Evolutionary conservation across 176 grass and related monocot species (phyloP).

Genomic region (Hyparrhenia diplandra): DNA sequence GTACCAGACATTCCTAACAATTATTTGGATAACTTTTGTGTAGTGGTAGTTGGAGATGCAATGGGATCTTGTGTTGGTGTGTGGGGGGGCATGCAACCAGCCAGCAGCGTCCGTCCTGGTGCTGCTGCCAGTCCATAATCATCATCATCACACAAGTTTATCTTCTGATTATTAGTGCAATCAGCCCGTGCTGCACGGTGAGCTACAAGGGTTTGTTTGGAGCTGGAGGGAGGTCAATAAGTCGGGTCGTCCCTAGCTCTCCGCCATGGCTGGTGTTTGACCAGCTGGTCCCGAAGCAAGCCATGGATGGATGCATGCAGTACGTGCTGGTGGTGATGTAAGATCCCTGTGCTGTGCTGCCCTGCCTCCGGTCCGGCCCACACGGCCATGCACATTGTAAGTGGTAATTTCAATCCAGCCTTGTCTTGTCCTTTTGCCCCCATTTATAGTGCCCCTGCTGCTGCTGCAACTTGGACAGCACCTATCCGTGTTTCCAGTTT

Average conservation of each 20-base stretch:
- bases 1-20: neutral
- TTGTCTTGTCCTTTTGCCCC: conserved; percentile 43
- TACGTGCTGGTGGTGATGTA: neutral
- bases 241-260: neutral
- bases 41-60: neutral
- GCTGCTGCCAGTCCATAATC: neutral
- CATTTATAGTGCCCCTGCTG: conserved; percentile 42
- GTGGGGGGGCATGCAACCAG: conserved; percentile 12
- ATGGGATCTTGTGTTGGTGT: neutral
- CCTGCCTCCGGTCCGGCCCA: no score
- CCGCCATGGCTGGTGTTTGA: neutral
- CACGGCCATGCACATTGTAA: no score
- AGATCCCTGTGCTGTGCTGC: neutral
- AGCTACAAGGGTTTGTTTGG: neutral
- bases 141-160: neutral
- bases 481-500: conserved; percentile 4
- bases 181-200: neutral
- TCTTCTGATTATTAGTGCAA: neutral
- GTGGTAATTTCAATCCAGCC: conserved; percentile 23
- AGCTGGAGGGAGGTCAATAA: neutral
- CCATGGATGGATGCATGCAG: neutral
- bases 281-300: neutral
- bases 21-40: neutral
- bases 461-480: conserved; percentile 24
- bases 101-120: neutral